Base-by-base conservation (phyloP, 805 yeast species). In the Ogataea wickerhamii region DNA sequence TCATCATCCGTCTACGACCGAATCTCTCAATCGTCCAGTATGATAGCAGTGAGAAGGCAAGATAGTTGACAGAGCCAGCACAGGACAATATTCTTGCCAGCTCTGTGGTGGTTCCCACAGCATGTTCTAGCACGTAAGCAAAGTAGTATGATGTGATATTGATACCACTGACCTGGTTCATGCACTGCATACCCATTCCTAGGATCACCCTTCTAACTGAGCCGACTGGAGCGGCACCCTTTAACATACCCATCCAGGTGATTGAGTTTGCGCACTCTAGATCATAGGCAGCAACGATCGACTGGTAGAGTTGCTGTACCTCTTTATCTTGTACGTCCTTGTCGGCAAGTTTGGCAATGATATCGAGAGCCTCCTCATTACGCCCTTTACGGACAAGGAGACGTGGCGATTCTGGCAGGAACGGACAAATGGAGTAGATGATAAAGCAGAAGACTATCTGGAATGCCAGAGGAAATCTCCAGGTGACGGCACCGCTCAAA, bases 351-450 rank as follows among this genome's bases (percentile, higher is more conserved):
- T 46, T 52, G 53, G 56, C 44, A 45, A 76, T 60, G 31, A 73
- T 49, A 1, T 44, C 49, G 40, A 64, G 55, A 11, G 78, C 80
- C 44, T 72, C 57, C 4, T 66, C 73, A 24, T 55, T 38, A 34
- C 63, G 56, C 10, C 71, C 74, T 42, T 60, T 63, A 20, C 65
- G 53, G 26, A 51, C 34, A 16, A 66, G 48, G 61, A 69, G 64
- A 48, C 73, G 56, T 16, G 74, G 74, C 6, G 71, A 65, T 47
- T 69, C 73, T 1, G 74, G 73, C 39, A 51, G 45, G 19, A 41
- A 39, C n/a, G 45, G 45, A 34, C 39, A 33, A 1, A 41, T 19
- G 6, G 39, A 18, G 39, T 49, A 45, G 30, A 44, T 45, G 12
- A 41, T 32, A 25, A 40, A 33, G 14, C 51, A 38, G 30, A 49